Evolutionary conservation across 805 yeast species (phyloP).

Genomic region (Starmerella etchellsii): DNA sequence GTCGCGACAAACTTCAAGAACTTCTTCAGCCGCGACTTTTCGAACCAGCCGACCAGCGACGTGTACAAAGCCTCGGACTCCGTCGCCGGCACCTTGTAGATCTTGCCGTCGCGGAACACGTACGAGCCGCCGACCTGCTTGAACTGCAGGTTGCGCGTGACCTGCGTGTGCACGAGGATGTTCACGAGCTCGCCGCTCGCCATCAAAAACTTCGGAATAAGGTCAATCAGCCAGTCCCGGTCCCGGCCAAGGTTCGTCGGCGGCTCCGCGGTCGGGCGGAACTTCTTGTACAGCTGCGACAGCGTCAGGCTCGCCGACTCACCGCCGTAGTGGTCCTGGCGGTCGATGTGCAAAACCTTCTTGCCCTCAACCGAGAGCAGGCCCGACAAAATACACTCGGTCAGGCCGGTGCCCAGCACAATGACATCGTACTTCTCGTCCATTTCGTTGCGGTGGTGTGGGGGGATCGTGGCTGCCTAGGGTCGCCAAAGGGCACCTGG

Average conservation of each 20-base stretch:
- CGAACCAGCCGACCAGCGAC: conserved; percentile 89
- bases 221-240: conserved; percentile 95
- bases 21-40: conserved; percentile 86
- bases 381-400: conserved; percentile 93
- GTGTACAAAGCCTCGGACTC: conserved; percentile 84
- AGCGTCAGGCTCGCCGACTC: conserved; percentile 29
- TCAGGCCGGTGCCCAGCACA: conserved; percentile 86
- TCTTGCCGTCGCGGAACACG: conserved; percentile 78
- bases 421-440: conserved; percentile 96
- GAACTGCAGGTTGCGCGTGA: conserved; percentile 88
- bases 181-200: conserved; percentile 95
- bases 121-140: conserved; percentile 93
- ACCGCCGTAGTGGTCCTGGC: conserved; percentile 91
- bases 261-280: conserved; percentile 50
- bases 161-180: conserved; percentile 89
- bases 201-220: conserved; percentile 94
- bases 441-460: conserved; percentile 33
- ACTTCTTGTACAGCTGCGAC: conserved; percentile 57
- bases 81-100: conserved; percentile 89
- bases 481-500: too few species aligned
- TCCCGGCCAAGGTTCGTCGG: conserved; percentile 71
- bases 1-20: conserved; percentile 78
- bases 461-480: too few species aligned
- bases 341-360: conserved; percentile 90
- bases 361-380: conserved; percentile 93